A percentile compares a stretch with the other conserved stretches of the same genome.
Evolutionary conservation across 306 rosid species (phyloP).

Genomic region (Sicyos edulis): DNA sequence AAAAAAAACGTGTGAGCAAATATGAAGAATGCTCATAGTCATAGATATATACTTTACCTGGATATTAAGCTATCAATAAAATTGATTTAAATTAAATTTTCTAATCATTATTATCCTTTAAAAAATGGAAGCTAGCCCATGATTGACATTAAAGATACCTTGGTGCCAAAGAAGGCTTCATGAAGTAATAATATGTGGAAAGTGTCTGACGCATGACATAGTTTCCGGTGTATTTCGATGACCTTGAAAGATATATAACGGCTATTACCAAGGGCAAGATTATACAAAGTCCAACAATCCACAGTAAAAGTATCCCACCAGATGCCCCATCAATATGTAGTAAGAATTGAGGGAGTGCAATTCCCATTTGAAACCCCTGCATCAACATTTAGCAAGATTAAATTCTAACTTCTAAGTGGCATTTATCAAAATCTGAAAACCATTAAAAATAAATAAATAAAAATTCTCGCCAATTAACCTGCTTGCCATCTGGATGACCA

Average conservation of each 20-base stretch:
- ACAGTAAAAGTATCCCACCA: slow-evolving; percentile 88
- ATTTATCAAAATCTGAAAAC: not conserved
- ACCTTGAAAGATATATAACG: slow-evolving; percentile 89
- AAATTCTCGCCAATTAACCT: slow-evolving; percentile 37
- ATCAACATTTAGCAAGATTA: slow-evolving; percentile 29
- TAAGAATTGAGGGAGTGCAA: slow-evolving; percentile 91
- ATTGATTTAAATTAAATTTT: not conserved
- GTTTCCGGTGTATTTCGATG: slow-evolving; percentile 89
- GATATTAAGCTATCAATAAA: slow-evolving; percentile 3
- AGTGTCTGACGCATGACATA: slow-evolving; percentile 98
- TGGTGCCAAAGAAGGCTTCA: slow-evolving; percentile 98
- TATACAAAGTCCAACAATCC: slow-evolving; percentile 96
- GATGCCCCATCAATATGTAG: slow-evolving; percentile 85
- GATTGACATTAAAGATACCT: slow-evolving; percentile 35
- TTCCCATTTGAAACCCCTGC: slow-evolving; percentile 99
- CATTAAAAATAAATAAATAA: not conserved
- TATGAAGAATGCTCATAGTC: not conserved
- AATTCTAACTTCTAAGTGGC: not conserved
- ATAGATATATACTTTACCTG: not conserved
- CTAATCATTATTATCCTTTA: not conserved
- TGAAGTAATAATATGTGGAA: slow-evolving; percentile 69
- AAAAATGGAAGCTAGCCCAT: not conserved
- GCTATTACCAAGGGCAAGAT: slow-evolving; percentile 93
- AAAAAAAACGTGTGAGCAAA: not conserved
- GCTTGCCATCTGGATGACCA: slow-evolving; percentile 99